phyloP scores from a whole-genome alignment of 164 flowering plant species.

The Annona cherimola region DNA sequence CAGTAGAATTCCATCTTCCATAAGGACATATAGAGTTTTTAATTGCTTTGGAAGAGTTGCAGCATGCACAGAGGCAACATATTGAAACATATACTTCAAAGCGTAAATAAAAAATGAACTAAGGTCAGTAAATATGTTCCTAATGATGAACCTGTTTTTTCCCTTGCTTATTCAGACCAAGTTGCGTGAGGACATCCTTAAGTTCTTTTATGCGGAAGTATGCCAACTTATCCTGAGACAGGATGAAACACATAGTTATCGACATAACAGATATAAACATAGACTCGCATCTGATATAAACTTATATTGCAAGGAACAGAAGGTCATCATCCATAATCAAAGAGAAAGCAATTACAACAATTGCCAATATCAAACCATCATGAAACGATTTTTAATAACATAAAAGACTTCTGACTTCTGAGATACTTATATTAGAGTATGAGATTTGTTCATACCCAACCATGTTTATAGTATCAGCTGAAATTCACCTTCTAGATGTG shows the following conservation, averaged over 20 bases:
- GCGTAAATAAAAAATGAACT: background rate
- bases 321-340: background rate
- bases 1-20: background rate
- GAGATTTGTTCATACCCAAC: too few relatives aligned
- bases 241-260: background rate
- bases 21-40: background rate
- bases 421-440: background rate
- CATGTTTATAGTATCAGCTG: too few relatives aligned
- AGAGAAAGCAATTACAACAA: background rate
- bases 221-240: slow-evolving; percentile 25
- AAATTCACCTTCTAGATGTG: too few relatives aligned
- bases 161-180: slow-evolving; percentile 88
- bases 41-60: background rate
- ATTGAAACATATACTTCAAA: too few relatives aligned
- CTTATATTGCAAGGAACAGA: background rate
- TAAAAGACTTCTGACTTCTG: background rate
- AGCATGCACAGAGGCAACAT: background rate
- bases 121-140: background rate
- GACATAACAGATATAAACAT: background rate
- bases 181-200: slow-evolving; percentile 30
- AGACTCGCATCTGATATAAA: background rate
- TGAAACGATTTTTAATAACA: background rate
- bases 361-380: background rate
- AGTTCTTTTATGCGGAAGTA: slow-evolving; percentile 33
- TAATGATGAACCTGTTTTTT: slow-evolving; percentile 65